Evolutionary conservation across 1,284 basidiomycete genomes (phyloP), one percentile per base, ranked within the genome.

Genomic region (Cryptococcus sp.): DNA sequence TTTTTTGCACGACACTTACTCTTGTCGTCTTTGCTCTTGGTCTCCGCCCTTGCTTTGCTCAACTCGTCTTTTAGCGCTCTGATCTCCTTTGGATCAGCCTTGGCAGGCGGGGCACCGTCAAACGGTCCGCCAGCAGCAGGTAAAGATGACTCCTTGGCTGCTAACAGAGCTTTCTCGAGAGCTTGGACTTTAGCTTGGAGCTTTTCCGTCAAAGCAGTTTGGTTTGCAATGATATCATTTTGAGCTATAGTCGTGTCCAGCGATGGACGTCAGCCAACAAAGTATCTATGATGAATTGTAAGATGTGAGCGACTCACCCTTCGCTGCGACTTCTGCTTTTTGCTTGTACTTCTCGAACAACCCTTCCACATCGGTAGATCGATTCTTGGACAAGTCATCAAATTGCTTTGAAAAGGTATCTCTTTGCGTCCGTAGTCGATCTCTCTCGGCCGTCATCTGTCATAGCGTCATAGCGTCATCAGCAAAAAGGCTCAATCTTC

Each of bases 381-480:
- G 63, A 19, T 69, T 47, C 19, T 68, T 69, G 2, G 72, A 69
- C 45, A 78, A 57, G 45, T 77, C 72, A 47, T 77, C 75, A 52
- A 78, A 76, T 60, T 78, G 77, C 52, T 70, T 72, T 1, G 70
- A 61, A 40, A 69, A 74, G 1, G 61, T 61, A 50, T 77, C 77
- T 8, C 73, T 55, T 56, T 77, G 73, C 1, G 57, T 51, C 26
- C 59, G 57, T 17, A 67, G 40, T 22, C 70, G 63, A 41, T 73
- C 69, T 22, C 68, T 49, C 45, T 74, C 72, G 0, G 66, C 59
- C 10, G 63, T 64, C 40, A 70, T 54, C 74, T 74, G 39, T 6
- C 15, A 6, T 44, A n/a, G n/a, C n/a, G 41, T 8, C 41, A 22
- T 22, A 40, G 38, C n/a, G n/a, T n/a, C n/a, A n/a, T n/a, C n/a